Evolutionary conservation across 371 early-diverging fungal genomes (phyloP).

Genomic region (Mucor ambiguus): DNA sequence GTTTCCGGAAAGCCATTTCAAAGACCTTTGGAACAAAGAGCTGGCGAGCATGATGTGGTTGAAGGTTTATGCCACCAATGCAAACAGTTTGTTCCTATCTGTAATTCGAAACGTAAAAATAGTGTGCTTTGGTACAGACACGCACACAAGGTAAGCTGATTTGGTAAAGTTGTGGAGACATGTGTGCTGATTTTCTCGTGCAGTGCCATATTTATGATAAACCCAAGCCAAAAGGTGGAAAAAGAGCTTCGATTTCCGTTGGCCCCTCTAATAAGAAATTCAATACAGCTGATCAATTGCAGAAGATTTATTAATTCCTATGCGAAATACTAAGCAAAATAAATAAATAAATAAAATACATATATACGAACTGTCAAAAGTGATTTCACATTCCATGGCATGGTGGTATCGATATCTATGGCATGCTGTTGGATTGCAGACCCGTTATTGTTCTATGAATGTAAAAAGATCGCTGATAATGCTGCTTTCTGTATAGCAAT

Average conservation of each 20-base stretch:
- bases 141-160: slow-evolving; percentile 70
- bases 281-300: slow-evolving; percentile 8
- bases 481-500: no score
- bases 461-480: no score
- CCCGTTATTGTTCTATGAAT: no score
- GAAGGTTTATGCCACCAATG: slow-evolving; percentile 92
- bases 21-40: slow-evolving; percentile 71
- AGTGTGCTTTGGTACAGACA: slow-evolving; percentile 88
- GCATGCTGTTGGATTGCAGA: no score
- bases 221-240: slow-evolving; percentile 53
- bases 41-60: slow-evolving; percentile 57
- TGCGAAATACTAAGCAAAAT: not conserved
- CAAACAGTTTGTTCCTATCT: slow-evolving; percentile 77
- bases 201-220: slow-evolving; percentile 79
- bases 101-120: slow-evolving; percentile 75
- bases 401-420: no score
- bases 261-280: not conserved
- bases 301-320: slow-evolving; percentile 8
- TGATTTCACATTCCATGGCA: no score
- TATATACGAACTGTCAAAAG: no score
- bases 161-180: no score
- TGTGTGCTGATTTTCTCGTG: not conserved
- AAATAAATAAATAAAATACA: not conserved
- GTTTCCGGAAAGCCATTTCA: slow-evolving; percentile 80
- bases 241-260: slow-evolving; percentile 9